Evolutionary conservation across 1,284 basidiomycete genomes (phyloP).

Genomic region (Agroathelia rolfsii): DNA sequence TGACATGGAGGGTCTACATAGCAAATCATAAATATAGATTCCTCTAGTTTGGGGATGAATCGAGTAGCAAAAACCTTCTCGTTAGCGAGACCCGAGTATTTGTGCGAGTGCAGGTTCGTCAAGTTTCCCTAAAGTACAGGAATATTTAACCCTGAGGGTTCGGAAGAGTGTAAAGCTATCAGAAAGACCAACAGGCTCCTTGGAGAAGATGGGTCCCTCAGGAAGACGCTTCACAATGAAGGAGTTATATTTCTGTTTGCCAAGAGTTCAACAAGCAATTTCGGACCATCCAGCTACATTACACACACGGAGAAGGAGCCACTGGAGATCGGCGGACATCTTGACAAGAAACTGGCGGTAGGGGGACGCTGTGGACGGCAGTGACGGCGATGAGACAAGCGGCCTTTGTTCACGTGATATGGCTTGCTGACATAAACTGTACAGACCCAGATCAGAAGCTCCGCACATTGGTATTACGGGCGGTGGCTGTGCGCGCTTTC

Average conservation of each 20-base stretch:
- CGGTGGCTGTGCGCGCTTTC: no score
- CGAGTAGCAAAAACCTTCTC: slow-evolving; percentile 45
- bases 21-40: neutral
- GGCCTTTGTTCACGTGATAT: slow-evolving; percentile 13
- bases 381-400: slow-evolving; percentile 19
- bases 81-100: slow-evolving; percentile 84
- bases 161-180: neutral
- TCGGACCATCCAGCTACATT: slow-evolving; percentile 4
- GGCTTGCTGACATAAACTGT: no score
- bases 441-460: no score
- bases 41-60: slow-evolving; percentile 1
- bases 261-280: slow-evolving; percentile 8
- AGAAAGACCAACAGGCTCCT: slow-evolving; percentile 60
- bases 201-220: slow-evolving; percentile 73
- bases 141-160: slow-evolving; percentile 5
- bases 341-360: slow-evolving; percentile 22
- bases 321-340: slow-evolving; percentile 81
- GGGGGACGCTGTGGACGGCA: slow-evolving; percentile 11
- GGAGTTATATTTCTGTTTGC: slow-evolving; percentile 67
- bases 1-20: slow-evolving; percentile 56
- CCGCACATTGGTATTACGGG: no score
- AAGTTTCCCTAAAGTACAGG: slow-evolving; percentile 64
- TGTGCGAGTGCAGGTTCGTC: slow-evolving; percentile 77
- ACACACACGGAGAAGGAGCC: slow-evolving; percentile 82
- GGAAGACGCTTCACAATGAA: slow-evolving; percentile 70